Conservation (phyloP, 345 rosid species). For the Diplotaxis tenuifolia region DNA sequence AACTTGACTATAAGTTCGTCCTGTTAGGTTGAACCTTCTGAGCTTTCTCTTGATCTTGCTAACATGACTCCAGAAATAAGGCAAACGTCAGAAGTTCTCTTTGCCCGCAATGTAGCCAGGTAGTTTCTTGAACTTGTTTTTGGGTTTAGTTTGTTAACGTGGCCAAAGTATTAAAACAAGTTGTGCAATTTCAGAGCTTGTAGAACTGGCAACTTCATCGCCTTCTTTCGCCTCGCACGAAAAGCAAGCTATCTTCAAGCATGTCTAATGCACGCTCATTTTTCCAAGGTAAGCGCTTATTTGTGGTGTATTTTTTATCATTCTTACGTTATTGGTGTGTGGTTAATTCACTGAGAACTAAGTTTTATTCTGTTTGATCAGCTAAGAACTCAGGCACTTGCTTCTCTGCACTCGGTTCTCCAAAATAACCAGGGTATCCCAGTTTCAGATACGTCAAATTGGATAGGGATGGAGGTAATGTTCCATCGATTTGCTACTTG, state of each 20-base stretch:
- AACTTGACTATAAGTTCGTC: conserved; percentile 23
- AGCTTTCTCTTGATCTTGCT: conserved; percentile 95
- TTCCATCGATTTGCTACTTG: conserved; percentile 20
- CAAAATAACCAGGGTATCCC: conserved; percentile 93
- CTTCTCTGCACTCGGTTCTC: conserved; percentile 80
- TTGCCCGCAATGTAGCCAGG: conserved; percentile 96
- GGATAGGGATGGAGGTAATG: conserved; percentile 94
- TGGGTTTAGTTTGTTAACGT: conserved; percentile 27
- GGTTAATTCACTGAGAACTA: conserved; percentile 1
- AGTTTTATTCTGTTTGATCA: conserved; percentile 43
- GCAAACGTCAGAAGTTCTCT: conserved; percentile 84
- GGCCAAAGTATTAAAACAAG: conserved; percentile 36
- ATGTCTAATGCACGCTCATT: conserved; percentile 98
- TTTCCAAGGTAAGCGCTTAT: conserved; percentile 64
- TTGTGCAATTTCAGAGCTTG: conserved; percentile 67
- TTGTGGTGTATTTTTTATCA: conserved; percentile 16
- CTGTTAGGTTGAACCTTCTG: conserved; percentile 94
- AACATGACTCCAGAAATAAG: conserved; percentile 96
- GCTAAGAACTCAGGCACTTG: conserved; percentile 91
- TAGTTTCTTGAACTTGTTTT: conserved; percentile 35
- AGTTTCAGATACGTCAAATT: conserved; percentile 60
- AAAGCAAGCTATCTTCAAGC: conserved; percentile 94
- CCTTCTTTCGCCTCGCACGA: conserved; percentile 89
- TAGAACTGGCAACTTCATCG: conserved; percentile 83
- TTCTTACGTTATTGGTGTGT: conserved; percentile 21